Percentiles rank a stretch among this genome's conserved stretches.
Conservation (phyloP, 1,284 basidiomycete species). For the Microbotryum scabiosae region DNA sequence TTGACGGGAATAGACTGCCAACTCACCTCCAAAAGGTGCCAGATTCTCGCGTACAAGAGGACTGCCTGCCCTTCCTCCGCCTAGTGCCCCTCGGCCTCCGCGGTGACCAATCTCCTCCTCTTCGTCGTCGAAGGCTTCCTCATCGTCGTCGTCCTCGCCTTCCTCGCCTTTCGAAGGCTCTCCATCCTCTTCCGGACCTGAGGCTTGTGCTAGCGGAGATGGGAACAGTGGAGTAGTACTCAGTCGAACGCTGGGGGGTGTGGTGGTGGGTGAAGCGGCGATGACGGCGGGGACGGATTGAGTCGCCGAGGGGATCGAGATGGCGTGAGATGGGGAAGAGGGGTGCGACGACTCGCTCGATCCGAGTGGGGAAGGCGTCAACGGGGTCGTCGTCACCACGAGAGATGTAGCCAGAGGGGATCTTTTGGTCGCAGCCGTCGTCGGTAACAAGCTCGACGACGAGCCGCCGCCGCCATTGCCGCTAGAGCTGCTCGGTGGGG, state of each 20-base stretch:
- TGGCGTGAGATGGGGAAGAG: slow-evolving; percentile 3
- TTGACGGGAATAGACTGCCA: background rate
- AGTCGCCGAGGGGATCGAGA: slow-evolving; percentile 12
- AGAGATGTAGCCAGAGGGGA: background rate
- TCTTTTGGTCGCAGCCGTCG: background rate
- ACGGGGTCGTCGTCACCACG: background rate
- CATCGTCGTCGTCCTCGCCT: slow-evolving; percentile 18
- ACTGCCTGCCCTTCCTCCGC: background rate
- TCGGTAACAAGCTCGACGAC: background rate
- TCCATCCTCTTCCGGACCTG: slow-evolving; percentile 23
- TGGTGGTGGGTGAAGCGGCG: slow-evolving; percentile 1
- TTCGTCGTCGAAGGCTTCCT: slow-evolving; percentile 16
- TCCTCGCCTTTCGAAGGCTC: slow-evolving; percentile 22
- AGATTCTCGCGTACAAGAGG: background rate
- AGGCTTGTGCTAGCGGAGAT: slow-evolving; percentile 24
- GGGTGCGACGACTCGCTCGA: background rate
- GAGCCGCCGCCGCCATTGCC: background rate
- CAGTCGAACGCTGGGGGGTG: slow-evolving; percentile 18
- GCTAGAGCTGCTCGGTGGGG: background rate
- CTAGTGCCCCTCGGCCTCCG: background rate
- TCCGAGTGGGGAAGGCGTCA: background rate
- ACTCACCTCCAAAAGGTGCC: slow-evolving; percentile 23
- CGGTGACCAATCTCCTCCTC: background rate
- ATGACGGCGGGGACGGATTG: slow-evolving; percentile 19
- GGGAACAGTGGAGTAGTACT: slow-evolving; percentile 28